Evolutionary conservation across 2,329 filamentous ascomycete species (phyloP).

Genomic region (Paraphoma sp.): DNA sequence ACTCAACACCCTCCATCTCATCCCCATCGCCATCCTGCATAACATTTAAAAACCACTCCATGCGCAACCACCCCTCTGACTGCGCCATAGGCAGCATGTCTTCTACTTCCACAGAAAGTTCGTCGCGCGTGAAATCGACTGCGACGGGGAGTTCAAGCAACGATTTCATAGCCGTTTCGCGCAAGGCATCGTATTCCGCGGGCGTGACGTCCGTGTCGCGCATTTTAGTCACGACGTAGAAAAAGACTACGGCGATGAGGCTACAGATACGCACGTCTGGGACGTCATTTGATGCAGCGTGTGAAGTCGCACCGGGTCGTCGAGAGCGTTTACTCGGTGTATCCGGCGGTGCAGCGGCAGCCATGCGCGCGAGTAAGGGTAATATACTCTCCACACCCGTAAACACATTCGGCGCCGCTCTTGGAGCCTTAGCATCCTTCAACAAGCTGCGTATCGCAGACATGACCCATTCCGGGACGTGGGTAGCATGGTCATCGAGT

Average conservation of each 20-base stretch:
- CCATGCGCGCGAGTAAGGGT: conserved; percentile 41
- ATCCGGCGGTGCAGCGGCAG: conserved; percentile 39
- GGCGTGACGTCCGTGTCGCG: conserved; percentile 36
- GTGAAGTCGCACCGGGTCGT: conserved; percentile 36
- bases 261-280: conserved; percentile 41
- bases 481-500: conserved; percentile 15
- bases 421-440: conserved; percentile 64
- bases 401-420: conserved; percentile 74
- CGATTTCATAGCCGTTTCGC: conserved; percentile 58
- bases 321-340: conserved; percentile 57
- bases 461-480: conserved; percentile 66
- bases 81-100: conserved; percentile 41
- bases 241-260: conserved; percentile 66
- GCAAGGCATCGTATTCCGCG: conserved; percentile 41
- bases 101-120: conserved; percentile 47
- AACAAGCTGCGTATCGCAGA: conserved; percentile 72
- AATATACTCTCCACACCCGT: conserved; percentile 71
- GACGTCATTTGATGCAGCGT: conserved; percentile 13
- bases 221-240: conserved; percentile 63
- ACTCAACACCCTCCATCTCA: conserved; percentile 36
- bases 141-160: conserved; percentile 58
- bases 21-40: conserved; percentile 31
- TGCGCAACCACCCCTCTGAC: conserved; percentile 55
- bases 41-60: conserved; percentile 65
- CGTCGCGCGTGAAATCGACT: conserved; percentile 54